These are phyloP conservation scores for Populus trichocarpa DNA, from an alignment of 441 rosid species.

Conservation along the genomic window DNA sequence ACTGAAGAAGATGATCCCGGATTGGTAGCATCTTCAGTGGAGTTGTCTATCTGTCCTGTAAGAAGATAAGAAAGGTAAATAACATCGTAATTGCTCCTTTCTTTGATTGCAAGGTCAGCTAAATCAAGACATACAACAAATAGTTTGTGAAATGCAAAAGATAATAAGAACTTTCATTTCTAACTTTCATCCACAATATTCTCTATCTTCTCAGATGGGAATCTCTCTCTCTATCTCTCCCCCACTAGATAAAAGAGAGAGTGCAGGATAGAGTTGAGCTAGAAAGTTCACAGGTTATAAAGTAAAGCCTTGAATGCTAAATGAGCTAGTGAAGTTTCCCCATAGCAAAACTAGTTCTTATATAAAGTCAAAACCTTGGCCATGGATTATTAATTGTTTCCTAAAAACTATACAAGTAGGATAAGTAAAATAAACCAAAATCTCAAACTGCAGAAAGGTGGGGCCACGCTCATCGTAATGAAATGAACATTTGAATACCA, in stretches of 20 bases:
- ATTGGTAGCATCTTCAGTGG: background rate
- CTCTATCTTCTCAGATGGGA: background rate
- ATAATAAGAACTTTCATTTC: background rate
- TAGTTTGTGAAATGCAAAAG: background rate
- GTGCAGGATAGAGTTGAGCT: background rate
- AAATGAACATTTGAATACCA: background rate
- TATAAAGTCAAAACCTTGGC: background rate
- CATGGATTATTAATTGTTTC: background rate
- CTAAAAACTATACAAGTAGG: background rate
- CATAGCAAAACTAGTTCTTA: background rate
- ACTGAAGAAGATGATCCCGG: slow-evolving; percentile 2
- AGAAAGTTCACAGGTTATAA: background rate
- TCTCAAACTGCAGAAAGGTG: background rate
- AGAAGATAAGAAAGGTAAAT: background rate
- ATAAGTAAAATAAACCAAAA: background rate
- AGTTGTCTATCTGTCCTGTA: slow-evolving; percentile 5
- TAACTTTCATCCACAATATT: background rate
- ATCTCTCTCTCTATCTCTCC: background rate
- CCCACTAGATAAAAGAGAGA: background rate
- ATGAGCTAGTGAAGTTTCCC: background rate
- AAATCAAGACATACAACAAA: background rate
- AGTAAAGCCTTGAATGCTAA: background rate
- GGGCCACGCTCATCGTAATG: background rate
- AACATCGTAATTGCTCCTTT: background rate
- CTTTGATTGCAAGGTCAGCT: background rate